Percentiles rank a stretch among this genome's conserved stretches.
These are phyloP conservation scores for Microcyclospora tardicrescens DNA, from an alignment of 2,329 filamentous ascomycete species.

Conservation along the genomic window DNA sequence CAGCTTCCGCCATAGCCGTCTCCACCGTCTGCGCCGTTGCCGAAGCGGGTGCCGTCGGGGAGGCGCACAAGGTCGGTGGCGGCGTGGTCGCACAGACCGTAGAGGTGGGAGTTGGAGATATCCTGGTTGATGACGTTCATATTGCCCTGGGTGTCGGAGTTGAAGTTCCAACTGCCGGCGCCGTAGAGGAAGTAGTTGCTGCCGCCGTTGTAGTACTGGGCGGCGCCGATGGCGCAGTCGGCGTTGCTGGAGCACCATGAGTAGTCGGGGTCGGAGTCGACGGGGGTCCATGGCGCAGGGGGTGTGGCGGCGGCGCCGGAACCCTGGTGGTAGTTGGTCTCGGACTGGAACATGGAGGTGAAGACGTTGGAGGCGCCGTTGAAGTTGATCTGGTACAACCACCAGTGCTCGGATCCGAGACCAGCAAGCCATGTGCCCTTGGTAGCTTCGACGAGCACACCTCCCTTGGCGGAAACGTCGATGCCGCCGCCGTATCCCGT, in stretches of 20 bases:
- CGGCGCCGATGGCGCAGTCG: slow-evolving; percentile 19
- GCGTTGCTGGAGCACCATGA: slow-evolving; percentile 7
- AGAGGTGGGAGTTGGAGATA: slow-evolving; percentile 2
- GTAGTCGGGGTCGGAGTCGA: slow-evolving; percentile 17
- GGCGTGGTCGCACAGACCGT: slow-evolving; percentile 5
- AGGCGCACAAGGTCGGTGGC: slow-evolving; percentile 4
- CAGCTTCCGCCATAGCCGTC: slow-evolving; percentile 6
- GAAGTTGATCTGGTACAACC: slow-evolving; percentile 37
- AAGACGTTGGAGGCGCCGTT: slow-evolving; percentile 36
- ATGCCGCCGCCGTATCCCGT: slow-evolving; percentile 23
- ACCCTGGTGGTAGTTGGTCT: slow-evolving; percentile 35
- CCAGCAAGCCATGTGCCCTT: slow-evolving; percentile 40
- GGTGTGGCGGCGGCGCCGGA: slow-evolving; percentile 9
- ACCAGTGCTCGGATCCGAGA: slow-evolving; percentile 38
- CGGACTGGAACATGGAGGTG: slow-evolving; percentile 36
- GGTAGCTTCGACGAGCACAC: slow-evolving; percentile 25
- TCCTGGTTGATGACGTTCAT: slow-evolving; percentile 6
- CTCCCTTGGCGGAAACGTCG: slow-evolving; percentile 26
- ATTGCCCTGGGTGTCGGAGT: slow-evolving; percentile 1
- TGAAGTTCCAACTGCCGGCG: slow-evolving; percentile 26
- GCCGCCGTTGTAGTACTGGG: slow-evolving; percentile 6
- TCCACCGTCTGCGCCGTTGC: background rate
- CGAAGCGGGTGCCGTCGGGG: slow-evolving; percentile 4
- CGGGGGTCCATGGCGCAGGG: slow-evolving; percentile 24
- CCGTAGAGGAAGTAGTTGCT: slow-evolving; percentile 25